phyloP scores from a whole-genome alignment of 2,329 filamentous ascomycete genomes.

The Penicillium capsulatum region DNA sequence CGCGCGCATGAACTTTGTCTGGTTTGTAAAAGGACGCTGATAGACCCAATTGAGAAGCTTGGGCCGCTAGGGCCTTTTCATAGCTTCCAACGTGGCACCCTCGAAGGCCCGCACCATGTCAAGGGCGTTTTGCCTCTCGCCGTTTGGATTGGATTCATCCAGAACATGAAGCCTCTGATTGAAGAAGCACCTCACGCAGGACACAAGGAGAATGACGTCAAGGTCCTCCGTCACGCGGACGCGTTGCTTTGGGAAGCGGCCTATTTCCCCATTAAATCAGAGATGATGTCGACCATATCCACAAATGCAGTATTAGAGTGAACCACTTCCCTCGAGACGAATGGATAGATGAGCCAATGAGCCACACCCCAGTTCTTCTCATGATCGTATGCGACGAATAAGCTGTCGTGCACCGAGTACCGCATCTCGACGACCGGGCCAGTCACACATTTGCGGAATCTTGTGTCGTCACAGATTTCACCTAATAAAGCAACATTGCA shows the following conservation, averaged over 20 bases:
- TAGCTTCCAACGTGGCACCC: slow-evolving; percentile 52
- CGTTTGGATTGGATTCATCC: slow-evolving; percentile 13
- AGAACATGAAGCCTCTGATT: slow-evolving; percentile 50
- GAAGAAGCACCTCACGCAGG: slow-evolving; percentile 50
- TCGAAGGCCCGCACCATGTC: slow-evolving; percentile 50
- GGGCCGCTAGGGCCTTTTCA: slow-evolving; percentile 53
- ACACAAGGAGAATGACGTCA: slow-evolving; percentile 53
- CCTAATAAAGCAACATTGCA: slow-evolving; percentile 55
- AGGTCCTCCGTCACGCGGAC: slow-evolving; percentile 50
- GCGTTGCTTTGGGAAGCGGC: slow-evolving; percentile 36
- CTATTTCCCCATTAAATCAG: slow-evolving; percentile 53
- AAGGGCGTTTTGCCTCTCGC: not conserved
- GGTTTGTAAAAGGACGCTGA: slow-evolving; percentile 51
- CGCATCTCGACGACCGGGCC: slow-evolving; percentile 54
- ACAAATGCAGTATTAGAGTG: slow-evolving; percentile 35
- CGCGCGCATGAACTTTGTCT: slow-evolving; percentile 53
- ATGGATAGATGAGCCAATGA: slow-evolving; percentile 47
- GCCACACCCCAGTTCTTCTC: slow-evolving; percentile 62
- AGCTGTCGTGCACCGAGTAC: slow-evolving; percentile 58
- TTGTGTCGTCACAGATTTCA: slow-evolving; percentile 62
- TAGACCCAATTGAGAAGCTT: slow-evolving; percentile 53
- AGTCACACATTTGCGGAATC: slow-evolving; percentile 55
- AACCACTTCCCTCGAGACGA: slow-evolving; percentile 42
- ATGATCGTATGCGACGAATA: slow-evolving; percentile 57
- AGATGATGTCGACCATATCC: slow-evolving; percentile 49